Base-by-base conservation (phyloP, 768 basidiomycete genomes). In the Boletus barrowsii region DNA sequence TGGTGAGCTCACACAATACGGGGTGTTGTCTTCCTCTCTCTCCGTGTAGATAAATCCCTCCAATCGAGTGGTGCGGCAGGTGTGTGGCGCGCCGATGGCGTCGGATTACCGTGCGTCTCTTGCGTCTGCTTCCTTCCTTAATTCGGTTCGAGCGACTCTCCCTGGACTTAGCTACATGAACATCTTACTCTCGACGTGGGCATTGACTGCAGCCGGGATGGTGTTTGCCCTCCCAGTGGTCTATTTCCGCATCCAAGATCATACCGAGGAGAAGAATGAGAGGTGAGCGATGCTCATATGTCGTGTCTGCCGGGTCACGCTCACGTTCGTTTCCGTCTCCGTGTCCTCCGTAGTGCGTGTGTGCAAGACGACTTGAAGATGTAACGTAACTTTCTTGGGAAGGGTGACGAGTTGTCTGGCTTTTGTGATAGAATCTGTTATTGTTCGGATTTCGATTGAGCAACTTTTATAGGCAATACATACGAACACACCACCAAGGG, bases 21-120 rank as follows among this genome's bases (percentile, higher is more conserved):
- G 24, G 24, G n/a, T 4, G 24, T 2, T 17, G 37, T 13, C 14
- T 39, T 1, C 33, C 33, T 35, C 9, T 10, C 18, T 33, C 29
- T 32, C 39, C 17, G 33, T 3, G n/a, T 53, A 81, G 86, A 88
- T 63, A 89, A 91, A 64, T 86, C 86, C 14, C 71, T 92, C 36
- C 89, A 92, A 63, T 88, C 86, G 4, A 81, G 80, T 6, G 89
- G 86, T 55, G 84, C 82, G 14, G 89, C 86, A 2, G 86, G 84
- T 8, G 70, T 82, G 11, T 92, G 87, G 87, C 76, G 84, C 33
- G 83, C 82, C 4, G 89, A 92, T 69, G 87, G 75, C 5, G 76
- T 82, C 29, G 70, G 71, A 40, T 53, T 77, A 26, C 87, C 89
- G 85, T 90, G 60, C 68, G 87, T 76, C n/a, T 13, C 14, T 39